Base-by-base conservation (phyloP, 2,329 filamentous ascomycete genomes). In the Mycocentrospora acerina region DNA sequence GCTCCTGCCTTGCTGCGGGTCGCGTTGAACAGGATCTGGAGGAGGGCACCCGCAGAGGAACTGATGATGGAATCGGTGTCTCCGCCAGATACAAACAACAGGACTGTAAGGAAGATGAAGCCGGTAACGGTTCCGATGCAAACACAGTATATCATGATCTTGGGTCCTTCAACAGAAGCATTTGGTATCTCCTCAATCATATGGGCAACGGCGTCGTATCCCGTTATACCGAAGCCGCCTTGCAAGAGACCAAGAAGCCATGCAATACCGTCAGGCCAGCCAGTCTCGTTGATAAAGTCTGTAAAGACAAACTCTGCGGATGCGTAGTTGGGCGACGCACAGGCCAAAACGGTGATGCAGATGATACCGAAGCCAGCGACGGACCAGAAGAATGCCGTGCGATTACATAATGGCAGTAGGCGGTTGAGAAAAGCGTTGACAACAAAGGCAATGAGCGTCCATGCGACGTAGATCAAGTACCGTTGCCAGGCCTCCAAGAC, bases 371-470 rank as follows among this genome's bases (percentile, higher is more conserved):
- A 88, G 0, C 86, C 86, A 2, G 73, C 64, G 2, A 89, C 71
- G 3, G 81, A 85, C 85, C 85, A 89, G 34, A 81, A 75, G 49
- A 89, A 85, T 1, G 85, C 85, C 13, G 75, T 74, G 59, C 85
- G 82, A 57, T 83, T 88, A 50, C 88, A 71, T 10, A 76, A 72
- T 0, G 85, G 84, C 3, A 89, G 71, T 3, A 82, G 55, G 3
- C 71, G 68, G 51, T 80, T 84, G 57, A 77, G 70, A 48, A 87
- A 84, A 2, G 80, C 78, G 47, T 88, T 88, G 62, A 87, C 69
- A 32, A 78, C 39, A 42, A 87, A 79, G 3, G 81, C 81, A 12
- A 78, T 51, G 15, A 81, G 41, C 5, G 80, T 83, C 57, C 82
- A 83, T 6, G 65, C 82, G 29, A 85, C 74, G 62, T 88, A 88